Evolutionary conservation across 1,284 basidiomycete genomes (phyloP), one percentile per base, ranked within the genome.

Genomic region (Malassezia nana): DNA sequence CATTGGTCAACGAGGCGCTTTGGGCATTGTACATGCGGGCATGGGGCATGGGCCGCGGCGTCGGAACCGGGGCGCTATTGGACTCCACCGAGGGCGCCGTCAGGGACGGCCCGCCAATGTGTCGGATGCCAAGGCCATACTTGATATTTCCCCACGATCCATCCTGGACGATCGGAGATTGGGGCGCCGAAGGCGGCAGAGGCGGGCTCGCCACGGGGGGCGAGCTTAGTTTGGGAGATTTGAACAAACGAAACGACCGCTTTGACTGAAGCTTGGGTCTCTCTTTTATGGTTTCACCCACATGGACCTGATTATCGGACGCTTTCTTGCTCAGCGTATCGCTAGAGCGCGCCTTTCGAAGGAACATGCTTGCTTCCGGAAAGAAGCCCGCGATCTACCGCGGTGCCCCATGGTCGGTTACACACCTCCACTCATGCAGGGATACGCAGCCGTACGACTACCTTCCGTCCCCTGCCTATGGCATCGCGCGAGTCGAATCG

Each of bases 291-390:
- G 8, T 31, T 8, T 24, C 29, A 20, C 31, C 46, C 1, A 9
- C 15, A 22, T 22, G 20, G 4, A n/a, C 29, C 28, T 29, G 46
- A 7, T 15, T 40, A 28, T 47, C 45, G 12, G 32, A 35, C 25
- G 22, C n/a, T n/a, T 38, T 33, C 32, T 26, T 49, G 16, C 30
- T 47, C 22, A 50, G 40, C 22, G 20, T 26, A 16, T 49, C 46
- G 41, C 16, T 55, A 22, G 52, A 55, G 13, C 46, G 46, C 24
- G 52, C 44, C 47, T 50, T 55, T 16, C 52, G 46, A 15, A 54
- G 46, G 20, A 54, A 48, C 52, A 48, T 54, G 30, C 35, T 40
- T 25, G 22, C 25, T 31, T 6, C 7, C 32, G 24, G 29, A 29
- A 15, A 38, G 20, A 6, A n/a, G 18, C 4, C 6, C 18, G 12